Percentiles rank a stretch among this genome's conserved stretches.
phyloP scores from a whole-genome alignment of 768 basidiomycete species.

The Leucocoprinus sp. region DNA sequence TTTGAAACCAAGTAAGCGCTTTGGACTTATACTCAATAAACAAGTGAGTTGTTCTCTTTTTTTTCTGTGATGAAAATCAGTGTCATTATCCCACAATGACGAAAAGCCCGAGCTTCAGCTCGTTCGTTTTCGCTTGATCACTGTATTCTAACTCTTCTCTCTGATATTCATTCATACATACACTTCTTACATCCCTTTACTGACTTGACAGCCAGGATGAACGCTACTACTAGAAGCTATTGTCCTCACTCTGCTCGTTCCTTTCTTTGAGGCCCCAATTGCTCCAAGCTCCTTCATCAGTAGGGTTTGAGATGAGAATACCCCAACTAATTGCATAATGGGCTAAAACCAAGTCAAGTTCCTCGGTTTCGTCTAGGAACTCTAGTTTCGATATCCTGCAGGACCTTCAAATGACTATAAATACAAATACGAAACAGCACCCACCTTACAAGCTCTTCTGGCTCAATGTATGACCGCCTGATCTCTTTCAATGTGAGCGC shows the following conservation, averaged over 20 bases:
- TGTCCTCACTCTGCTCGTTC: background rate
- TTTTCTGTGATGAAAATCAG: slow-evolving; percentile 11
- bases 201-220: background rate
- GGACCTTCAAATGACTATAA: background rate
- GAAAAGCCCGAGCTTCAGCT: slow-evolving; percentile 8
- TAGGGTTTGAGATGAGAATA: slow-evolving; percentile 17
- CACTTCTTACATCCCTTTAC: background rate
- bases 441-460: slow-evolving; percentile 51
- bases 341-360: slow-evolving; percentile 79
- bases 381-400: slow-evolving; percentile 72
- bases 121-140: slow-evolving; percentile 18
- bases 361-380: slow-evolving; percentile 90
- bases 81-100: slow-evolving; percentile 9
- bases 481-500: slow-evolving; percentile 69
- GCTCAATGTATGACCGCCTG: slow-evolving; percentile 38
- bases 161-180: slow-evolving; percentile 14
- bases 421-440: slow-evolving; percentile 12
- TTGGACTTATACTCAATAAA: background rate
- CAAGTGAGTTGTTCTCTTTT: background rate
- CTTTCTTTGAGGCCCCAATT: slow-evolving; percentile 28
- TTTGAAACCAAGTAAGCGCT: too few species aligned
- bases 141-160: slow-evolving; percentile 22
- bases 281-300: slow-evolving; percentile 20
- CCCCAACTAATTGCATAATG: slow-evolving; percentile 91
- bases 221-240: background rate